Evolutionary conservation across 1,284 basidiomycete genomes (phyloP), one percentile per base, ranked within the genome.

Genomic region (Inonotus obliquus): DNA sequence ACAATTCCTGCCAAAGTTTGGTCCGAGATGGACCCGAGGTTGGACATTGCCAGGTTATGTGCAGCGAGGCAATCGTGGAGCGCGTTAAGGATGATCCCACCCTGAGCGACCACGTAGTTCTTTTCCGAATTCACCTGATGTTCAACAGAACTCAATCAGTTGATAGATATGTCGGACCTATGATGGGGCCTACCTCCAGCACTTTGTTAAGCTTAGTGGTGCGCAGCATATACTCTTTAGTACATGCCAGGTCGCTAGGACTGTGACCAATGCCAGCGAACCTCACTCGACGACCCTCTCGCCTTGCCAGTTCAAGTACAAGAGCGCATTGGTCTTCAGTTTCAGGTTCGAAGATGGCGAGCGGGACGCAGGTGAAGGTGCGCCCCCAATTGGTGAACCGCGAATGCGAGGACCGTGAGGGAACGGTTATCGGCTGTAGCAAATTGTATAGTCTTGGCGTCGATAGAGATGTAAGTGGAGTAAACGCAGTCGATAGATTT

Each of bases 1-100:
- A 99, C 83, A 66, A 96, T 85, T 37, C 96, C 96, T n/a, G 84
- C 96, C 65, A 99, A 82, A 2, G 95, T 95, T 75, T 98, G 96
- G 74, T 98, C 94, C 44, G 94, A 96, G 71, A 99, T 98, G 45
- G 94, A 96, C 45, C 97, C 97, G 65, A 98, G 81, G 73, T 94
- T 97, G 70, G 84, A 86, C 83, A 99, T 88, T 49, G 95, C 94
- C 23, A 98, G 82, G 32, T 81, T 80, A 67, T 88, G 77, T n/a
- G 77, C 73, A 39, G 82, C 85, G 57, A 98, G 87, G 25, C 77
- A 77, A 44, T 71, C 74, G 63, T 95, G 91, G 14, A 96, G 80
- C 57, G 81, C 79, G 65, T 87, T 79, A 61, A 97, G 84, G 7
- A 83, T 87, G 69, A 96, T 92, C 13, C 94, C 95, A 3, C 84